These are phyloP conservation scores for Porphyridium purpureum DNA, from an alignment of 23 red algal species.

Conservation along the genomic window DNA sequence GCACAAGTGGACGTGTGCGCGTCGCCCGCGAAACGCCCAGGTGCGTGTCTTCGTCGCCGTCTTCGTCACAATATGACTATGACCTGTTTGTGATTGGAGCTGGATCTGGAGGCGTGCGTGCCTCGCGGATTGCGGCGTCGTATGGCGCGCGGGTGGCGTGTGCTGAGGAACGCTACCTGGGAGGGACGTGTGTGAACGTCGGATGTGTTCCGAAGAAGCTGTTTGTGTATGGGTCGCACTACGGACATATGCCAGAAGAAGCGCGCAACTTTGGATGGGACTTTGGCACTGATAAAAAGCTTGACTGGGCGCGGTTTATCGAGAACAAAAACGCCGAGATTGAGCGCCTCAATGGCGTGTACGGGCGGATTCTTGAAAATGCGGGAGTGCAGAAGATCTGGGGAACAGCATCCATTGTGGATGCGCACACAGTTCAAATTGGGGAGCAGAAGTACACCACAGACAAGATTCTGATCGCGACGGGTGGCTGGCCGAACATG, in stretches of 20 bases:
- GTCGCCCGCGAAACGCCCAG: too few relatives aligned
- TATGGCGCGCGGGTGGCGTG: conserved; percentile 78
- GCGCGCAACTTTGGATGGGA: conserved; percentile 78
- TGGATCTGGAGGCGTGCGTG: conserved; percentile 86
- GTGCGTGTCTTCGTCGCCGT: neutral
- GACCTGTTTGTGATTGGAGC: conserved; percentile 96
- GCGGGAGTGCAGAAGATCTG: conserved; percentile 44
- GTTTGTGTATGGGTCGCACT: conserved; percentile 87
- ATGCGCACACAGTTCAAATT: conserved; percentile 69
- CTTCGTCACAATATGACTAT: conserved; percentile 36
- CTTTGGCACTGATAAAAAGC: conserved; percentile 7
- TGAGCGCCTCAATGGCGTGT: conserved; percentile 80
- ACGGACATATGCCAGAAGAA: conserved; percentile 57
- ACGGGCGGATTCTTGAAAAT: conserved; percentile 52
- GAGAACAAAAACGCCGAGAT: conserved; percentile 92
- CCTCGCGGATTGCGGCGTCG: conserved; percentile 59
- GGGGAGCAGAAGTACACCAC: conserved; percentile 26
- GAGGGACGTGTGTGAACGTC: conserved; percentile 98
- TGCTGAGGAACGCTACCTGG: conserved; percentile 38
- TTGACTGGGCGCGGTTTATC: conserved; percentile 76
- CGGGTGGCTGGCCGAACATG: conserved; percentile 61
- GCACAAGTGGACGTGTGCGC: too few relatives aligned
- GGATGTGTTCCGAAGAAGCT: conserved; percentile 98
- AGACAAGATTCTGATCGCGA: conserved; percentile 76
- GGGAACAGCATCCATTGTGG: conserved; percentile 41